A percentile compares a stretch with the other conserved stretches of the same genome.
Evolutionary conservation across 345 rosid genomes (phyloP).

Genomic region (Atalantia buxifolia): DNA sequence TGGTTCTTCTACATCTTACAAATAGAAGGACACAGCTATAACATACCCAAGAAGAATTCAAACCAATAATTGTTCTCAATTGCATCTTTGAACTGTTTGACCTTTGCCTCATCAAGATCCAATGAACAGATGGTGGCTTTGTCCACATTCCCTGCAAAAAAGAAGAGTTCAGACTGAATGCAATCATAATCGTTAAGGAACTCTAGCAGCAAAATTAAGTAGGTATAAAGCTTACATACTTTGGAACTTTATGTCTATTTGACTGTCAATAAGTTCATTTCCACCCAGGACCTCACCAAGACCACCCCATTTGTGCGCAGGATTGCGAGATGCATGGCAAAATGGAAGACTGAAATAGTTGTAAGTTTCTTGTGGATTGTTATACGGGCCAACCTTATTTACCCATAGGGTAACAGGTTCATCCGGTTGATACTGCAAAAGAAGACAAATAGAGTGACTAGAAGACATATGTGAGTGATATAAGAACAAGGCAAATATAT

Average conservation of each 20-base stretch:
- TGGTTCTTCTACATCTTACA: background rate
- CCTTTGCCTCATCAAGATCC: slow-evolving; percentile 62
- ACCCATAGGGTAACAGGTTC: slow-evolving; percentile 95
- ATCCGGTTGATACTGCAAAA: slow-evolving; percentile 69
- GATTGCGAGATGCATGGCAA: slow-evolving; percentile 60
- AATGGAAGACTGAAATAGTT: slow-evolving; percentile 98
- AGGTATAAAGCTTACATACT: slow-evolving; percentile 44
- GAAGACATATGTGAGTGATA: background rate
- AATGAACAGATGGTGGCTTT: slow-evolving; percentile 56
- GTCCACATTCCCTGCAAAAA: slow-evolving; percentile 56
- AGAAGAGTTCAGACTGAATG: background rate
- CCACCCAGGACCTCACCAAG: slow-evolving; percentile 99
- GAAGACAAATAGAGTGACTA: slow-evolving; percentile 8
- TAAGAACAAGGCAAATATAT: slow-evolving; percentile 4
- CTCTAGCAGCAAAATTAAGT: slow-evolving; percentile 3
- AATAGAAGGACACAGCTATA: background rate
- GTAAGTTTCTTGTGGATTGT: slow-evolving; percentile 99
- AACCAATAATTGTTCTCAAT: slow-evolving; percentile 90
- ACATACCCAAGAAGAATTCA: slow-evolving; percentile 96
- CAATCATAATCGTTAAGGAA: background rate
- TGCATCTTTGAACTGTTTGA: slow-evolving; percentile 81
- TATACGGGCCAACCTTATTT: slow-evolving; percentile 97
- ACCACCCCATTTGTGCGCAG: slow-evolving; percentile 98
- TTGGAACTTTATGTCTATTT: slow-evolving; percentile 71
- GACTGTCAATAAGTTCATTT: slow-evolving; percentile 97